These are phyloP conservation scores for Viola pubescens DNA, from an alignment of 441 rosid species.

Conservation along the genomic window DNA sequence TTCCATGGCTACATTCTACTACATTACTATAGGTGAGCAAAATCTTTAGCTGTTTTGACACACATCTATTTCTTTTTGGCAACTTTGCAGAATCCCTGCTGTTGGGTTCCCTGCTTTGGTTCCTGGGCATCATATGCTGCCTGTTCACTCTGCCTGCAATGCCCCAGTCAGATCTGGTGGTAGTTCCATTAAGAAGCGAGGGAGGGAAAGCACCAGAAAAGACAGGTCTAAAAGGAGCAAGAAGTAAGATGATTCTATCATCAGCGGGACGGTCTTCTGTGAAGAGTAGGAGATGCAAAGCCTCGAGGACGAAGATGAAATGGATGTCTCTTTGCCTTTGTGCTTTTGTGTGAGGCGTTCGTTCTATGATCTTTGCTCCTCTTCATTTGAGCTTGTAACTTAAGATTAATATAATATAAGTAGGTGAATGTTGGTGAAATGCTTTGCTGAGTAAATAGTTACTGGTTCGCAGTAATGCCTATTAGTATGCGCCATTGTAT, in stretches of 20 bases:
- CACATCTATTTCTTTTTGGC: not conserved
- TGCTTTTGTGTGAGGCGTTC: no score
- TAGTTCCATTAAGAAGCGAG: conserved; percentile 27
- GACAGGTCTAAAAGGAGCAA: conserved; percentile 38
- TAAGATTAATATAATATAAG: no score
- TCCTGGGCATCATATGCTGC: conserved; percentile 58
- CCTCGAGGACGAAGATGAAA: conserved; percentile 49
- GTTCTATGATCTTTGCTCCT: no score
- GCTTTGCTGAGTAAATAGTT: no score
- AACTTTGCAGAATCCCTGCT: conserved; percentile 66
- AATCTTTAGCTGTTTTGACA: conserved; percentile 5
- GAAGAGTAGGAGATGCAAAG: conserved; percentile 45
- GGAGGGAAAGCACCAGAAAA: conserved; percentile 29
- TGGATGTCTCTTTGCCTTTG: not conserved
- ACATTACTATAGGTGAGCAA: no score
- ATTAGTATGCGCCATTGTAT: no score
- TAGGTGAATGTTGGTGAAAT: no score
- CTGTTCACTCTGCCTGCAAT: conserved; percentile 32
- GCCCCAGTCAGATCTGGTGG: conserved; percentile 26
- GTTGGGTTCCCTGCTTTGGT: conserved; percentile 95
- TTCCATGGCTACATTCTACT: no score
- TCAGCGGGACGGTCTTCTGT: conserved; percentile 10
- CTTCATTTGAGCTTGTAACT: no score
- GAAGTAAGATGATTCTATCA: conserved; percentile 22
- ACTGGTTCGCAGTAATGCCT: no score